These are phyloP conservation scores for Helianthus tuberosus DNA, from an alignment of 129 eudicot species.

Conservation along the genomic window DNA sequence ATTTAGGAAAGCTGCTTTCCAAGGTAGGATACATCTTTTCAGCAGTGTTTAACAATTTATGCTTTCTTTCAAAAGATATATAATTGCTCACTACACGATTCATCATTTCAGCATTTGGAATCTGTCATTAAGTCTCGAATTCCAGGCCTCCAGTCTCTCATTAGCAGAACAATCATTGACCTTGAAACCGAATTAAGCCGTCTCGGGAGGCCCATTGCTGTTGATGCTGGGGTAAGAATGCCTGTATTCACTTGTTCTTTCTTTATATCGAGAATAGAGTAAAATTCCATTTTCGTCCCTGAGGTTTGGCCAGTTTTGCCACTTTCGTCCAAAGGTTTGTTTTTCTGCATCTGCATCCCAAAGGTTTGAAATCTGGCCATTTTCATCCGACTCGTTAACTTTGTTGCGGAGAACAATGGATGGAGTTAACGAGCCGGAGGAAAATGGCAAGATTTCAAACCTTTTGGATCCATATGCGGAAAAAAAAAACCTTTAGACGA, in stretches of 20 bases:
- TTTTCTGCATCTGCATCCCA: too few relatives aligned
- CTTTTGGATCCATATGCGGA: too few relatives aligned
- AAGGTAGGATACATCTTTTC: slow-evolving; percentile 42
- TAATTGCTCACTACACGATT: slow-evolving; percentile 16
- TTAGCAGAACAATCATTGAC: slow-evolving; percentile 76
- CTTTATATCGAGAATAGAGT: too few relatives aligned
- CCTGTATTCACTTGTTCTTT: not conserved
- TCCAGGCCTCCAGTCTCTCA: slow-evolving; percentile 96
- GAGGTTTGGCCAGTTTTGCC: too few relatives aligned
- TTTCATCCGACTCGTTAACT: too few relatives aligned
- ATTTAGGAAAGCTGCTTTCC: slow-evolving; percentile 84
- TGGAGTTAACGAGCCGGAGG: too few relatives aligned
- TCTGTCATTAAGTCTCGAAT: slow-evolving; percentile 88
- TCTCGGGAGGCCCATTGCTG: slow-evolving; percentile 86
- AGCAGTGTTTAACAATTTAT: not conserved
- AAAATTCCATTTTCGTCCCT: too few relatives aligned
- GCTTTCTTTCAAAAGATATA: slow-evolving; percentile 3
- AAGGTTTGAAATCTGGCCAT: too few relatives aligned
- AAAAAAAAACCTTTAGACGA: too few relatives aligned
- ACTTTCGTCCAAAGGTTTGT: too few relatives aligned
- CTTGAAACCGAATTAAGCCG: slow-evolving; percentile 89
- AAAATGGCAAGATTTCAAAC: too few relatives aligned
- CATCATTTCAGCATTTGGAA: slow-evolving; percentile 79
- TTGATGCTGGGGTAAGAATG: slow-evolving; percentile 89
- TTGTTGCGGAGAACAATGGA: too few relatives aligned